Conservation (phyloP, 2,329 filamentous ascomycete genomes). For the Remersonia thermophila region DNA sequence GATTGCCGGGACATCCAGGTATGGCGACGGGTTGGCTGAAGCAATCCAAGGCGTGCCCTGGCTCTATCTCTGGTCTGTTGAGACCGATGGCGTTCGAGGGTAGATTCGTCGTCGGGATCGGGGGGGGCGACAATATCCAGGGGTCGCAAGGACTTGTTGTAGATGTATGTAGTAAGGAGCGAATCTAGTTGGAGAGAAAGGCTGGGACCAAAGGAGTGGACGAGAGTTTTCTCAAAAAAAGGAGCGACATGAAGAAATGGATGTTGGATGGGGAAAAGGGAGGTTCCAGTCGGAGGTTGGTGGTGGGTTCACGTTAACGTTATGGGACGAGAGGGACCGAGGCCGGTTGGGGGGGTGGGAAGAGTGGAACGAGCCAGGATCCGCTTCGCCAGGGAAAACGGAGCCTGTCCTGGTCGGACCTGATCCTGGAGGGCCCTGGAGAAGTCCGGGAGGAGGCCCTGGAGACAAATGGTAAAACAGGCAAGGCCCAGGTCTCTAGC, state of each 20-base stretch:
- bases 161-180: slow-evolving; percentile 8
- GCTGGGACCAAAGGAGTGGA: slow-evolving; percentile 15
- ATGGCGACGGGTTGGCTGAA: background rate
- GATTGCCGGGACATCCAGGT: too few species aligned
- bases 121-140: background rate
- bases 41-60: too few species aligned
- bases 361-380: background rate
- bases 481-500: slow-evolving; percentile 11
- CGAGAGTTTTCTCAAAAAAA: slow-evolving; percentile 14
- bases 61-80: background rate
- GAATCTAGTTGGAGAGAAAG: slow-evolving; percentile 10
- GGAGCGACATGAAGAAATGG: slow-evolving; percentile 20
- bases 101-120: background rate
- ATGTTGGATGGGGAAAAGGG: slow-evolving; percentile 18
- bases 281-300: slow-evolving; percentile 8
- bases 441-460: too few species aligned
- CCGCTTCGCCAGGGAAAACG: slow-evolving; percentile 5
- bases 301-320: background rate
- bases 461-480: slow-evolving; percentile 2
- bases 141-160: background rate
- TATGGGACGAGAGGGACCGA: background rate
- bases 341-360: background rate
- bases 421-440: too few species aligned
- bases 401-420: slow-evolving; percentile 3
- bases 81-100: too few species aligned